These are phyloP conservation scores for Annulohypoxylon truncatum DNA, from an alignment of 2,329 filamentous ascomycete genomes.

Conservation along the genomic window DNA sequence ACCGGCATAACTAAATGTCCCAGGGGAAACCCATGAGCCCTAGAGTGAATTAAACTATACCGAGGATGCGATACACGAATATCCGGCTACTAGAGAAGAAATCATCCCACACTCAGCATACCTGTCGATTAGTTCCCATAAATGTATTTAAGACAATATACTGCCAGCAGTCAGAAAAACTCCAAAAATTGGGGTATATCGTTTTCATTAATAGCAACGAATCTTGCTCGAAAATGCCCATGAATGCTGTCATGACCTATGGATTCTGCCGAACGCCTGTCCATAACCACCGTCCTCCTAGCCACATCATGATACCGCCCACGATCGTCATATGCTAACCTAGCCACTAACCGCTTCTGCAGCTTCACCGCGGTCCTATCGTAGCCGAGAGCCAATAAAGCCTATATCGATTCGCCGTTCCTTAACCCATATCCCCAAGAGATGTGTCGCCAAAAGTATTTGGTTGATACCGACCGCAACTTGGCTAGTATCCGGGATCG, in stretches of 20 bases:
- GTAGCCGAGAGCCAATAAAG: not conserved
- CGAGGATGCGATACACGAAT: too few species aligned
- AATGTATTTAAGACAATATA: not conserved
- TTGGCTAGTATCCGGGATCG: conserved; percentile 45
- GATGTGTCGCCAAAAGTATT: not conserved
- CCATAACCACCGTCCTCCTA: conserved; percentile 7
- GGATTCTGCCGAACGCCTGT: conserved; percentile 26
- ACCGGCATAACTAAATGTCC: too few species aligned
- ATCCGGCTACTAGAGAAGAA: not conserved
- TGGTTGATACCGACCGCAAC: not conserved
- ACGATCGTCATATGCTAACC: conserved; percentile 10
- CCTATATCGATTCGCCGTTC: not conserved
- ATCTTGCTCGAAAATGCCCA: conserved; percentile 14
- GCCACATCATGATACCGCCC: not conserved
- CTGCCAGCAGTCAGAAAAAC: not conserved
- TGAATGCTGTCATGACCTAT: conserved; percentile 34
- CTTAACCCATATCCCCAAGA: conserved; percentile 1
- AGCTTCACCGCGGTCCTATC: not conserved
- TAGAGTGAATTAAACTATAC: not conserved
- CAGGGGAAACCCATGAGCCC: too few species aligned
- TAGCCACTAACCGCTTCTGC: conserved; percentile 3
- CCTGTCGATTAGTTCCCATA: not conserved
- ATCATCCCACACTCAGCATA: not conserved
- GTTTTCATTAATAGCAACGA: conserved; percentile 23
- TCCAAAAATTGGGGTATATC: conserved; percentile 23